These are phyloP conservation scores for Platismatia glauca DNA, from an alignment of 495 filamentous ascomycete species.

Conservation along the genomic window DNA sequence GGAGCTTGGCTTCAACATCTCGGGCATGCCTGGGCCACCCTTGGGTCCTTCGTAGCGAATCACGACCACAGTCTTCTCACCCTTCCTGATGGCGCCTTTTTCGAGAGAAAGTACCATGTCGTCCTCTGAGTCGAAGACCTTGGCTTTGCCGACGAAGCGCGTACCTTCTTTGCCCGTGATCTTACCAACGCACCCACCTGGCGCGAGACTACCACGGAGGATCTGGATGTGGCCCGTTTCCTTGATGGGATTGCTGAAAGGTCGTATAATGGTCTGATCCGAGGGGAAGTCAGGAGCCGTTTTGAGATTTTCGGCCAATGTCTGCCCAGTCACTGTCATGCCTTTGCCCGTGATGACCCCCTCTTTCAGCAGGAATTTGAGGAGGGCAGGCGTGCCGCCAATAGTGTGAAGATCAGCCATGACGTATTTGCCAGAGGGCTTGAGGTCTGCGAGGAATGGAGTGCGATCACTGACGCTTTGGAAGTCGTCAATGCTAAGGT, in stretches of 20 bases:
- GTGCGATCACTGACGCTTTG: slow-evolving; percentile 84
- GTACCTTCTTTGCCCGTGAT: slow-evolving; percentile 97
- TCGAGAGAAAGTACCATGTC: slow-evolving; percentile 71
- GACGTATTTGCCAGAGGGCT: slow-evolving; percentile 95
- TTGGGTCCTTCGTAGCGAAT: slow-evolving; percentile 76
- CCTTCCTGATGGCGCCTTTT: slow-evolving; percentile 79
- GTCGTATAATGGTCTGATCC: slow-evolving; percentile 86
- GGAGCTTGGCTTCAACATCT: slow-evolving; percentile 76
- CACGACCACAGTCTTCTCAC: slow-evolving; percentile 94
- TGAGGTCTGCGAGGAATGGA: slow-evolving; percentile 91
- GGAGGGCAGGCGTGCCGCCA: slow-evolving; percentile 81
- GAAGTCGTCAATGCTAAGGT: slow-evolving; percentile 96
- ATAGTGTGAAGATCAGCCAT: slow-evolving; percentile 87
- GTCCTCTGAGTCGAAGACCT: slow-evolving; percentile 79
- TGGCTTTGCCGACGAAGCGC: slow-evolving; percentile 78
- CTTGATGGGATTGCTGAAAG: slow-evolving; percentile 88
- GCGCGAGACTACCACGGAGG: slow-evolving; percentile 80
- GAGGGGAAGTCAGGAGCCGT: slow-evolving; percentile 66
- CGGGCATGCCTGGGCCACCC: slow-evolving; percentile 53
- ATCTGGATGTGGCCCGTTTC: slow-evolving; percentile 93
- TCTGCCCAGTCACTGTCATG: slow-evolving; percentile 92
- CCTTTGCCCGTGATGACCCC: slow-evolving; percentile 78
- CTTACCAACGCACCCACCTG: slow-evolving; percentile 89
- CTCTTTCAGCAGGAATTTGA: slow-evolving; percentile 87
- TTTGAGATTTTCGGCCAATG: slow-evolving; percentile 82